phyloP scores from a whole-genome alignment of 768 basidiomycete genomes.

The Naganishia onofrii region DNA sequence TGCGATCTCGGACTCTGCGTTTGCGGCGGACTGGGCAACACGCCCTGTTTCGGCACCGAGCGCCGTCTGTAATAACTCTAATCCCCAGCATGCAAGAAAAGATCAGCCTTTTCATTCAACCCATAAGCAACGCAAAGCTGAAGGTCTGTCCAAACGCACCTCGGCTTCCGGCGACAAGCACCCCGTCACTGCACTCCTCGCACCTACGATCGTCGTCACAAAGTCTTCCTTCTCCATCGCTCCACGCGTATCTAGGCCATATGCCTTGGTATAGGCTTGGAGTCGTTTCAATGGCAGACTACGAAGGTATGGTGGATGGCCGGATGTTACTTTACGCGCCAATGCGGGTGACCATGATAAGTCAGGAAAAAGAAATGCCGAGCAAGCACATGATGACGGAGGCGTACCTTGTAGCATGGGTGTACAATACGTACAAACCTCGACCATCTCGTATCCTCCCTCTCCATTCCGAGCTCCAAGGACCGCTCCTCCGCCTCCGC shows the following conservation, averaged over 20 bases:
- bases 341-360: background rate
- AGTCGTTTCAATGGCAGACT: constrained; percentile 48
- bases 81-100: background rate
- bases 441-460: constrained; percentile 50
- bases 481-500: background rate
- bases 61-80: constrained; percentile 47
- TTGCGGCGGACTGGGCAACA: constrained; percentile 23
- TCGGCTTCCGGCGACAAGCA: constrained; percentile 47
- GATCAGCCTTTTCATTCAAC: too few species aligned
- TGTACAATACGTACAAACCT: constrained; percentile 46
- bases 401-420: constrained; percentile 49
- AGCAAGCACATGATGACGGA: too few species aligned
- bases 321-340: constrained; percentile 41
- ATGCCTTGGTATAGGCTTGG: constrained; percentile 48
- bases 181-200: constrained; percentile 44
- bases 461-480: constrained; percentile 25
- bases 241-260: constrained; percentile 38
- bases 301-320: constrained; percentile 39
- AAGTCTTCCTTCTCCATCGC: constrained; percentile 52
- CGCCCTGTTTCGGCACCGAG: constrained; percentile 46
- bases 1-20: constrained; percentile 20
- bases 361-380: background rate
- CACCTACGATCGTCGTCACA: constrained; percentile 47
- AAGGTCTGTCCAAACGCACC: constrained; percentile 34
- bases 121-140: background rate